Percentiles rank a stretch among this genome's conserved stretches.
Conservation (phyloP, 2,329 filamentous ascomycete species). For the Chalaropsis thielavioides region DNA sequence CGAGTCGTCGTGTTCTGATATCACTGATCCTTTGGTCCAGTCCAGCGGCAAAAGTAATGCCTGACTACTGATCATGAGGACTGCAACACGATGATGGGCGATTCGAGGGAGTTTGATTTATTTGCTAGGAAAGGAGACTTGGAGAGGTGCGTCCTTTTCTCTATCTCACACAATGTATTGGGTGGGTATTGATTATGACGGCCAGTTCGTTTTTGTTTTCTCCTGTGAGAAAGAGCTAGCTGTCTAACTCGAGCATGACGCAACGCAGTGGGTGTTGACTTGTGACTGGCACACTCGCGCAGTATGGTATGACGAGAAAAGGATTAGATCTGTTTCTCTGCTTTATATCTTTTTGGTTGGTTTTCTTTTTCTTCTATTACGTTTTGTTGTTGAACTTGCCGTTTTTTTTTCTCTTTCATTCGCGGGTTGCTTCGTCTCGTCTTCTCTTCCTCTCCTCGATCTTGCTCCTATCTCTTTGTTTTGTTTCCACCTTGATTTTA, state of each 20-base stretch:
- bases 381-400: not conserved
- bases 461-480: conserved; percentile 13
- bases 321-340: not conserved
- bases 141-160: not conserved
- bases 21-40: not conserved
- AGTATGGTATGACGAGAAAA: not conserved
- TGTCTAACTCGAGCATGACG: not conserved
- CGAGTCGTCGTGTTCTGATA: not conserved
- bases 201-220: not conserved
- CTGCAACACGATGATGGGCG: not conserved
- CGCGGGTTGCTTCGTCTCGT: conserved; percentile 9
- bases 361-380: not conserved
- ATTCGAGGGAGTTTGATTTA: not conserved
- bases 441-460: conserved; percentile 17
- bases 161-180: not conserved
- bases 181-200: conserved; percentile 1
- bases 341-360: conserved; percentile 18
- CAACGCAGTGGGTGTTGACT: not conserved
- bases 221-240: not conserved
- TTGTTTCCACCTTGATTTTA: conserved; percentile 10
- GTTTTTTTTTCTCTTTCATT: conserved; percentile 11
- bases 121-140: not conserved
- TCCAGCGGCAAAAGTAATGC: not conserved
- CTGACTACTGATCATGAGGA: not conserved
- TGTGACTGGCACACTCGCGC: not conserved